A percentile compares a stretch with the other conserved stretches of the same genome.
Evolutionary conservation across 2,329 filamentous ascomycete genomes (phyloP).

Genomic region (Fonsecaea erecta): DNA sequence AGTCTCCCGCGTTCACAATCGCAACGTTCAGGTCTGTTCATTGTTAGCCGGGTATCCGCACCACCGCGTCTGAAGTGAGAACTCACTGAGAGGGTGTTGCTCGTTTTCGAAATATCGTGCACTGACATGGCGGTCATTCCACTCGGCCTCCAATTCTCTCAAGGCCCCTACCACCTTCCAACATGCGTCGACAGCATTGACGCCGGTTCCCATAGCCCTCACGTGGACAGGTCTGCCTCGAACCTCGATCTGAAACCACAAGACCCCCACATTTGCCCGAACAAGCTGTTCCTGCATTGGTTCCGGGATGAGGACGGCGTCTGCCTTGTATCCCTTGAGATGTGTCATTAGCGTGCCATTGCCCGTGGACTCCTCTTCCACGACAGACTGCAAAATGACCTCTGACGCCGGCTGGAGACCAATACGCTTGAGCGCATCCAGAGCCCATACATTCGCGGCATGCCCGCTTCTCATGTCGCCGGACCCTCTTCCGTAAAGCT

Average conservation of each 20-base stretch:
- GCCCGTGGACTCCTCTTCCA: conserved; percentile 34
- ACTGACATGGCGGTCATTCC: conserved; percentile 28
- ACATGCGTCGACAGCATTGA: conserved; percentile 32
- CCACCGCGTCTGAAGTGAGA: not conserved
- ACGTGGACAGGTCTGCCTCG: conserved; percentile 30
- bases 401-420: conserved; percentile 31
- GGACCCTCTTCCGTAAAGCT: conserved; percentile 29
- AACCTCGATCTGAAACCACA: conserved; percentile 35
- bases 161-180: conserved; percentile 30
- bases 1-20: conserved; percentile 34
- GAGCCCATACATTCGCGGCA: conserved; percentile 25
- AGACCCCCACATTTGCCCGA: conserved; percentile 32
- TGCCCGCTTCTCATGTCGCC: conserved; percentile 30
- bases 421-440: conserved; percentile 24
- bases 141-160: conserved; percentile 32
- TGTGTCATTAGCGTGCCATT: conserved; percentile 35
- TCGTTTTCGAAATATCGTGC: conserved; percentile 27
- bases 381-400: conserved; percentile 32
- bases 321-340: conserved; percentile 34
- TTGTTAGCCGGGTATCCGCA: not conserved
- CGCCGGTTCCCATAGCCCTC: conserved; percentile 29
- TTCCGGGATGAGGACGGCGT: conserved; percentile 33
- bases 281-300: conserved; percentile 31
- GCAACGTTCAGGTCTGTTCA: conserved; percentile 32
- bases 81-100: conserved; percentile 34